Percentiles rank a stretch among this genome's conserved stretches.
These are phyloP conservation scores for Athelia sp. DNA, from an alignment of 1,284 basidiomycete species.

Conservation along the genomic window DNA sequence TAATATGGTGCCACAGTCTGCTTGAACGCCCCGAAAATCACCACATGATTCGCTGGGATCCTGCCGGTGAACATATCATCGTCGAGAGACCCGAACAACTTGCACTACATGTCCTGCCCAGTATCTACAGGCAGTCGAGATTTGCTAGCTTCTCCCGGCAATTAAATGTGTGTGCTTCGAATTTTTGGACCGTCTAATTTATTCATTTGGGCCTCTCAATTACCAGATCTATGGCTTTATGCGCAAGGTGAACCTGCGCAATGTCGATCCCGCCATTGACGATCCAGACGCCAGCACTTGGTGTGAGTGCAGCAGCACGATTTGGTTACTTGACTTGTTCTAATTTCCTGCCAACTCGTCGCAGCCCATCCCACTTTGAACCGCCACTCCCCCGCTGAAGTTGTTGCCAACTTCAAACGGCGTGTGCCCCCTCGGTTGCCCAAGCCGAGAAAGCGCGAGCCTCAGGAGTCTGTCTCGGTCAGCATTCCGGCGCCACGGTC, in stretches of 20 bases:
- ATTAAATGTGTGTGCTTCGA: conserved; percentile 70
- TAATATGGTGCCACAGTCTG: conserved; percentile 42
- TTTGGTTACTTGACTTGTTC: conserved; percentile 8
- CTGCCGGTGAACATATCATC: conserved; percentile 85
- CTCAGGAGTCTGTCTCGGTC: conserved; percentile 45
- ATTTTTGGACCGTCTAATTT: conserved; percentile 9
- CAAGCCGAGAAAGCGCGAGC: conserved; percentile 74
- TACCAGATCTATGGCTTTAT: conserved; percentile 90
- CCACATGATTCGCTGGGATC: conserved; percentile 91
- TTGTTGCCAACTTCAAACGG: conserved; percentile 87
- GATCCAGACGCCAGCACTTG: conserved; percentile 91
- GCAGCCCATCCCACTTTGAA: conserved; percentile 84
- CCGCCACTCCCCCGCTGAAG: conserved; percentile 79
- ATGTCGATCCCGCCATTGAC: conserved; percentile 87
- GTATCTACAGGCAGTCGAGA: conserved; percentile 87
- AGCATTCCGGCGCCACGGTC: conserved; percentile 67
- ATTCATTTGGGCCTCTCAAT: conserved; percentile 12
- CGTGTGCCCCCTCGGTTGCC: conserved; percentile 87
- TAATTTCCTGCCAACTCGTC: conserved; percentile 12
- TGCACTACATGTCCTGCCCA: conserved; percentile 83
- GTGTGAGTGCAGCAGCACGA: conserved; percentile 55
- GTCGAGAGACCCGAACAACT: conserved; percentile 88
- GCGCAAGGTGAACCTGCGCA: conserved; percentile 89
- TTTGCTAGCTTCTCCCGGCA: conserved; percentile 93
- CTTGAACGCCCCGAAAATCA: conserved; percentile 83